A percentile compares a stretch with the other conserved stretches of the same genome.
Conservation (phyloP, 169 alveolate genomes). For the Plasmodium vivax region DNA sequence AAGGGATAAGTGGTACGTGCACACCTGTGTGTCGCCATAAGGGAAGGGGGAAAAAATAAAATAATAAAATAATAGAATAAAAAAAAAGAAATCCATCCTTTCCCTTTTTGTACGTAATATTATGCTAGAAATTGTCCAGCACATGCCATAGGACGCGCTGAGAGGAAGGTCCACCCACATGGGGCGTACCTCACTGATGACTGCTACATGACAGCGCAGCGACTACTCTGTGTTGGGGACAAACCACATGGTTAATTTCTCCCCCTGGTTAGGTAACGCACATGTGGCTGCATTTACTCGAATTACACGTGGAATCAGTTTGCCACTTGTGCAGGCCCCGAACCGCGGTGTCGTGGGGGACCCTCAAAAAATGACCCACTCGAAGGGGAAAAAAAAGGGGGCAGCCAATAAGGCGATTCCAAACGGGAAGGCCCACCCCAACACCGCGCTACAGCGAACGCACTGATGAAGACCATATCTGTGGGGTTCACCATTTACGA, state of each 20-base stretch:
- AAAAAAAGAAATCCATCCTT: not conserved
- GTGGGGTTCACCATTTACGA: slow-evolving; percentile 90
- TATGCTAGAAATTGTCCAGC: not conserved
- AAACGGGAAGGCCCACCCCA: not conserved
- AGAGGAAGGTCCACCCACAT: not conserved
- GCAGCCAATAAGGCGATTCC: not conserved
- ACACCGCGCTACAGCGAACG: not conserved
- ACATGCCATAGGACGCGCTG: not conserved
- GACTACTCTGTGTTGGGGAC: not conserved
- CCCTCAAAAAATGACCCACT: not conserved
- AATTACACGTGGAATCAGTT: not conserved
- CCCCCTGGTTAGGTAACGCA: not conserved
- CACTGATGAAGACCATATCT: slow-evolving; percentile 81
- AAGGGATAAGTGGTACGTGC: not conserved
- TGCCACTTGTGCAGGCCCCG: not conserved
- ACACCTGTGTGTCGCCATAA: not conserved
- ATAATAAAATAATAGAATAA: too few relatives aligned
- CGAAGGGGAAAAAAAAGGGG: not conserved
- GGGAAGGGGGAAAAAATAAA: not conserved
- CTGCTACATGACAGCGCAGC: not conserved
- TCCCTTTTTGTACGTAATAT: not conserved
- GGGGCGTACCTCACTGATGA: not conserved
- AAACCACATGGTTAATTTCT: not conserved
- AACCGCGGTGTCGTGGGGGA: not conserved
- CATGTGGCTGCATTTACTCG: not conserved